Conservation (phyloP, 768 basidiomycete genomes). For the Rhizopogon vulgaris region DNA sequence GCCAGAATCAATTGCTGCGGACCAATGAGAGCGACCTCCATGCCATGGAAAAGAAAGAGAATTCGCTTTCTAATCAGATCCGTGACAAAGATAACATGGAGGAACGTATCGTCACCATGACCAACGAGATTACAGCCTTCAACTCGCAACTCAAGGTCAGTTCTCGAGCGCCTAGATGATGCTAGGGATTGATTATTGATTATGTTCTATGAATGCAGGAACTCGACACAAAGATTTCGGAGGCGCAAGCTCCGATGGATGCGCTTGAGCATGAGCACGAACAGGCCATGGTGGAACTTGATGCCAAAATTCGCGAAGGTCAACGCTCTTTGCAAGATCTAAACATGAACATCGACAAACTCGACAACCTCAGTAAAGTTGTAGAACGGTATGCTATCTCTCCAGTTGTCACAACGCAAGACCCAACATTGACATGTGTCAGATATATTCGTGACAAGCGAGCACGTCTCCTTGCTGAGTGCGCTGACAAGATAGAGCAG, state of each 20-base stretch:
- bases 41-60: slow-evolving; percentile 54
- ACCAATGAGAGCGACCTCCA: slow-evolving; percentile 57
- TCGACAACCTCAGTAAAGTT: slow-evolving; percentile 52
- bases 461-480: slow-evolving; percentile 53
- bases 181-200: not conserved
- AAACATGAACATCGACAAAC: slow-evolving; percentile 55
- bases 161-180: not conserved
- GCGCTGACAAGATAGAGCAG: slow-evolving; percentile 45
- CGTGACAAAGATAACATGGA: slow-evolving; percentile 55
- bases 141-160: slow-evolving; percentile 46
- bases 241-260: slow-evolving; percentile 61
- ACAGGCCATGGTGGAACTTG: slow-evolving; percentile 43
- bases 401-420: not conserved
- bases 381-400: slow-evolving; percentile 51
- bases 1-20: slow-evolving; percentile 45
- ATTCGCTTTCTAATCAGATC: slow-evolving; percentile 48
- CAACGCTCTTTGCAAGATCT: slow-evolving; percentile 58
- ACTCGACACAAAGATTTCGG: slow-evolving; percentile 51
- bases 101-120: slow-evolving; percentile 51
- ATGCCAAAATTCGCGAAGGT: slow-evolving; percentile 41
- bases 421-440: not conserved
- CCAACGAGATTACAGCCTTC: slow-evolving; percentile 44
- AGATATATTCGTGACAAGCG: slow-evolving; percentile 76
- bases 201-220: slow-evolving; percentile 36
- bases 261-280: slow-evolving; percentile 52